Evolutionary conservation across 345 rosid species (phyloP).

Genomic region (Gossypium arboreum): DNA sequence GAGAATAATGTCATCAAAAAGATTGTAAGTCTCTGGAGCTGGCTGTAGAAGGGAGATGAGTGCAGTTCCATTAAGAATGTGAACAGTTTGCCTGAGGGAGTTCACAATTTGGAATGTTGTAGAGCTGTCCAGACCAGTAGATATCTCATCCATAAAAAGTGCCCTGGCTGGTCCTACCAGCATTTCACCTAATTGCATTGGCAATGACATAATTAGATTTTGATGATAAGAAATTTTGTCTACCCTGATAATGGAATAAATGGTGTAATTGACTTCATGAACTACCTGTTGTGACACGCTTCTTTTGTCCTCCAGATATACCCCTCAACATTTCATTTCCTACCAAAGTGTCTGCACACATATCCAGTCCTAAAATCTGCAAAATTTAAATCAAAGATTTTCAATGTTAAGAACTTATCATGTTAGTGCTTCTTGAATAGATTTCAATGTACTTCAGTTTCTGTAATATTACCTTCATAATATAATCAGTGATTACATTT

Average conservation of each 20-base stretch:
- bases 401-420: background rate
- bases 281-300: constrained; percentile 67
- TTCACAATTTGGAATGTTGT: constrained; percentile 79
- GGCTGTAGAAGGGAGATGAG: constrained; percentile 80
- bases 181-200: constrained; percentile 52
- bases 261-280: background rate
- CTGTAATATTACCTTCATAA: constrained; percentile 36
- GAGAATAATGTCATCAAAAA: constrained; percentile 71
- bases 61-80: constrained; percentile 54
- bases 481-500: constrained; percentile 44
- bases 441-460: background rate
- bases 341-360: constrained; percentile 64
- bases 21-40: constrained; percentile 70
- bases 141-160: constrained; percentile 65
- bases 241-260: constrained; percentile 12
- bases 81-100: constrained; percentile 55
- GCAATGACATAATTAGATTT: background rate
- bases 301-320: constrained; percentile 79
- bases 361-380: constrained; percentile 67
- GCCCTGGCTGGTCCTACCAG: constrained; percentile 61
- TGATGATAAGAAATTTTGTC: constrained; percentile 3
- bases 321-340: constrained; percentile 77
- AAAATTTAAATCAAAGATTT: constrained; percentile 18
- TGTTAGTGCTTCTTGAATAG: background rate
- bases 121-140: constrained; percentile 79